Evolutionary conservation across 345 rosid genomes (phyloP), one percentile per base, ranked within the genome.

Genomic region (Lenwebbia sp.): DNA sequence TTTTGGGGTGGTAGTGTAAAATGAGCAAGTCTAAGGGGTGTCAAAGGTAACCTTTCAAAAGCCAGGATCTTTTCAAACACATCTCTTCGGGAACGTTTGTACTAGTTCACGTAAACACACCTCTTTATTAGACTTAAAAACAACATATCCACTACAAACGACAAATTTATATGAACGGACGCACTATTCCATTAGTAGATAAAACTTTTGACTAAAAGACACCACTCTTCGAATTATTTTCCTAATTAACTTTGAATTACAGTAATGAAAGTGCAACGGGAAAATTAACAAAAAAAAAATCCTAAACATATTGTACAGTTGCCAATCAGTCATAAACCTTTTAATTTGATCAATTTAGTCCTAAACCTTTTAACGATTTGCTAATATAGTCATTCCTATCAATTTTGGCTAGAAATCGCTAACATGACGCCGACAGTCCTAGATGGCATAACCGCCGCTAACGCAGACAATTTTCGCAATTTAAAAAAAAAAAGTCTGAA

Each of bases 401-500:
- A 33, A 19, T 33, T 70, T 70, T 70, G 5, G 23, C 26, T 37
- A 70, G 0, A 37, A 33, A 70, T 33, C 10, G 1, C 13, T 1
- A 33, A 70, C 2, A 3, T 70, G 5, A 17, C 21, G 1, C 2
- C 6, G 1, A 5, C 1, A 0, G 2, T 65, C 21, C 13, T 33
- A 33, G 2, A 9, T 19, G 78, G 1, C 76, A 65, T 0, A 0
- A 0, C 11, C 12, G 12, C 4, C 4, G 4, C 5, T 22, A 3
- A 55, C 11, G 10, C 8, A 23, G 5, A 25, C n/a, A 25, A 25
- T 56, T 55, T 55, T 56, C 14, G 5, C 60, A 56, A 56, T 23
- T 56, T 4, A 21, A 7, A 21, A 9, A 55, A 23, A 53, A 9
- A 54, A 54, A 52, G 4, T 54, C 25, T 54, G 25, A 21, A 54